Base-by-base conservation (phyloP, 768 basidiomycete species). In the Amanita polypyramis region DNA sequence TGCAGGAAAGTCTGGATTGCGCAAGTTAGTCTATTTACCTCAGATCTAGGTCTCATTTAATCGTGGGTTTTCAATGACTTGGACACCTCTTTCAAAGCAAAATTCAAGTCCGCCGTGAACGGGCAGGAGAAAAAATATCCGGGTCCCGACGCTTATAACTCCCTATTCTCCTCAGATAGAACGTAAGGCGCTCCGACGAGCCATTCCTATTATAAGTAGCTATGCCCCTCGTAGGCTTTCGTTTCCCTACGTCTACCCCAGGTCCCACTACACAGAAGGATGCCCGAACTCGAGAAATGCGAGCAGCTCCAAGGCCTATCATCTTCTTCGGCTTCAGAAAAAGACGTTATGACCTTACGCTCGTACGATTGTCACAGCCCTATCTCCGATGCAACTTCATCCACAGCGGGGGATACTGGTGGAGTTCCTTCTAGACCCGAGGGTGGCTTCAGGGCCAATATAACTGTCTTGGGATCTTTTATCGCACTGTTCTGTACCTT, bases 401-500 rank as follows among this genome's bases (percentile, higher is more conserved):
- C 46, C 8, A 17, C 38, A 14, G n/a, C 14, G 12, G 46, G 36
- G n/a, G 3, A 25, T 37, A 6, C 11, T 17, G 39, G 9, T 36
- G 3, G 4, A 19, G 23, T 42, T 10, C 6, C 6, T 14, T 7
- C 39, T 5, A 20, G n/a, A 19, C 19, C 25, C 10, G 39, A 49
- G 11, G 38, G 23, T 25, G 30, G 47, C 15, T 5, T 23, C 1
- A 49, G 59, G 55, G 67, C 65, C 12, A 66, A 65, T 64, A 56
- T 84, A 12, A 70, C 76, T 1, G 75, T 85, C 32, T 57, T 77
- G 35, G 85, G 84, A 0, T 79, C 80, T 0, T 82, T 80, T 59
- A 58, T 82, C 21, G 77, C 78, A 6, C 66, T 85, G 6, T 77
- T 83, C 63, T 80, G 74, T 58, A 77, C 80, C 2, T 84, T 86